These are phyloP conservation scores for Leccinum pallidistipes DNA, from an alignment of 1,284 basidiomycete genomes.

Conservation along the genomic window DNA sequence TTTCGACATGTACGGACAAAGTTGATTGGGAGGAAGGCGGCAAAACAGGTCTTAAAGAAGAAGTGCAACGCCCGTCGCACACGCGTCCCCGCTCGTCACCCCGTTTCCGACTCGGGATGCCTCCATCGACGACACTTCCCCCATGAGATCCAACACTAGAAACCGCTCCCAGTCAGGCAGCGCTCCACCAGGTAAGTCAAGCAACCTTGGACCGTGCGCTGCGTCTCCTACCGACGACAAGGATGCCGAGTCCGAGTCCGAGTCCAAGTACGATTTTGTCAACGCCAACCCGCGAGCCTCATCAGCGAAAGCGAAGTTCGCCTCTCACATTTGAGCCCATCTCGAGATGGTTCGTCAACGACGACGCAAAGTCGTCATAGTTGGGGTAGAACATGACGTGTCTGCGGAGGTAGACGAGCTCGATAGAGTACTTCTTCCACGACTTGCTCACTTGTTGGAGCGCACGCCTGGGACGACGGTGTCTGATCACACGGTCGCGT, in stretches of 20 bases:
- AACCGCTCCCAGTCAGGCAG: slow-evolving; percentile 57
- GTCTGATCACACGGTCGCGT: slow-evolving; percentile 41
- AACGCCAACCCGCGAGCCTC: slow-evolving; percentile 38
- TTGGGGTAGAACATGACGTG: slow-evolving; percentile 89
- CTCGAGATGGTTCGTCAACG: slow-evolving; percentile 86
- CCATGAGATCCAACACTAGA: slow-evolving; percentile 72
- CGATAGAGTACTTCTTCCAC: slow-evolving; percentile 89
- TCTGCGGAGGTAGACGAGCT: slow-evolving; percentile 74
- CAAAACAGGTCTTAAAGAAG: slow-evolving; percentile 39
- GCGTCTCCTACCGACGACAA: not conserved
- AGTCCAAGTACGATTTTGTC: not conserved
- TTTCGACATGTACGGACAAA: not conserved
- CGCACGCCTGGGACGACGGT: slow-evolving; percentile 69
- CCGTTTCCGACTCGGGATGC: slow-evolving; percentile 37
- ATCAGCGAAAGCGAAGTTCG: slow-evolving; percentile 64
- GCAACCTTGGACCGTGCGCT: slow-evolving; percentile 36
- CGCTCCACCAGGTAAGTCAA: slow-evolving; percentile 54
- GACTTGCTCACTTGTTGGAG: slow-evolving; percentile 75
- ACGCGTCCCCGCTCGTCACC: slow-evolving; percentile 36
- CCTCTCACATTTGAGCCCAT: slow-evolving; percentile 74
- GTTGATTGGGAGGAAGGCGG: slow-evolving; percentile 11
- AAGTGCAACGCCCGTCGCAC: slow-evolving; percentile 16
- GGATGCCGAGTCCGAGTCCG: too few species aligned
- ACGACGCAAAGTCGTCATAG: slow-evolving; percentile 62
- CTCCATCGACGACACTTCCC: slow-evolving; percentile 49